Evolutionary conservation across 441 rosid species (phyloP).

Genomic region (Gossypium aridum): DNA sequence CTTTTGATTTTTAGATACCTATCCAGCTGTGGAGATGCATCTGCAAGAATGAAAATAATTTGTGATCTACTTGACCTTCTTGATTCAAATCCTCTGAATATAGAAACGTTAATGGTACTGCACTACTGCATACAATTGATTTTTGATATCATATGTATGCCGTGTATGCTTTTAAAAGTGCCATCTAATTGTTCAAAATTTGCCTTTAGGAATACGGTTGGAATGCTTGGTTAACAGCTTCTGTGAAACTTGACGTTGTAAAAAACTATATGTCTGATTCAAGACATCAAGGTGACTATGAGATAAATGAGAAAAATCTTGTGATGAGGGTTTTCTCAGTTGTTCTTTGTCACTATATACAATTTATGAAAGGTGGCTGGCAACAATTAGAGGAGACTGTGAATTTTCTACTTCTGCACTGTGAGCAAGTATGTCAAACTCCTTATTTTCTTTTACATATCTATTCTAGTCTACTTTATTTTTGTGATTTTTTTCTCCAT

Average conservation of each 20-base stretch:
- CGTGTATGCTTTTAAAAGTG: constrained; percentile 4
- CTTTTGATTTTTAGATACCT: constrained; percentile 73
- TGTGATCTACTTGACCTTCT: constrained; percentile 84
- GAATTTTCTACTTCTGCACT: constrained; percentile 70
- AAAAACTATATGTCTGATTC: constrained; percentile 50
- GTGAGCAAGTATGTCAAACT: constrained; percentile 58
- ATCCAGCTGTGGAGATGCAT: constrained; percentile 57
- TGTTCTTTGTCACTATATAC: constrained; percentile 85
- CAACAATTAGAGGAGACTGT: constrained; percentile 91
- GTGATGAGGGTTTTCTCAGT: constrained; percentile 71
- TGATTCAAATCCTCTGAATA: constrained; percentile 85
- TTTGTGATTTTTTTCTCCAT: constrained; percentile 1
- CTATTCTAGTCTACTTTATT: neutral
- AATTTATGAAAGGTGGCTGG: constrained; percentile 97
- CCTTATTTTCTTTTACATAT: neutral
- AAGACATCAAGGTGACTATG: constrained; percentile 34
- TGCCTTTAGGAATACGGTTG: constrained; percentile 82
- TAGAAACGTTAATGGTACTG: constrained; percentile 92
- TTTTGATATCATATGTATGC: constrained; percentile 9
- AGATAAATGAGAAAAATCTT: constrained; percentile 57
- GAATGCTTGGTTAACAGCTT: constrained; percentile 85
- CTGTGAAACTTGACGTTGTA: constrained; percentile 63
- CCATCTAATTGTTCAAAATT: constrained; percentile 23
- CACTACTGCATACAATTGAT: constrained; percentile 22
- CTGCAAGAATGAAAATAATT: constrained; percentile 64